Percentiles rank a stretch among this genome's conserved stretches.
These are phyloP conservation scores for Microsporum ferrugineum DNA, from an alignment of 2,329 filamentous ascomycete species.

Conservation along the genomic window DNA sequence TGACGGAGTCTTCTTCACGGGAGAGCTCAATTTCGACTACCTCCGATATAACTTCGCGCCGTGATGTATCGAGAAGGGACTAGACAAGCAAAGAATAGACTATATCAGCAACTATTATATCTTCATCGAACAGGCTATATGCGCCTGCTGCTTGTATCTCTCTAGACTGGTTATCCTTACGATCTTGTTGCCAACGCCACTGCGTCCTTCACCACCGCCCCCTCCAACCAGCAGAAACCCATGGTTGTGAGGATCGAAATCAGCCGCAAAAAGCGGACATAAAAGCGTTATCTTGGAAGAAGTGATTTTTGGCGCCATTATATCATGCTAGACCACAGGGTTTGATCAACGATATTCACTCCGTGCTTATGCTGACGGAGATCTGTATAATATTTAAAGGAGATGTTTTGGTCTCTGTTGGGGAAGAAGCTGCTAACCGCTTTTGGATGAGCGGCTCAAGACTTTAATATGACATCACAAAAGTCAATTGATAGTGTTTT, in stretches of 20 bases:
- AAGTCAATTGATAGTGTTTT: background rate
- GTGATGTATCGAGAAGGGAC: slow-evolving; percentile 61
- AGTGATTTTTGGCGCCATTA: slow-evolving; percentile 31
- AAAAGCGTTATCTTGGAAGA: slow-evolving; percentile 55
- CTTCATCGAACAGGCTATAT: background rate
- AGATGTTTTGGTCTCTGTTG: background rate
- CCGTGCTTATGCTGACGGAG: background rate
- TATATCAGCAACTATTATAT: background rate
- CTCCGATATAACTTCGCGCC: slow-evolving; percentile 51
- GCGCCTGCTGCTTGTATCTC: slow-evolving; percentile 2
- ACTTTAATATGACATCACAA: slow-evolving; percentile 1
- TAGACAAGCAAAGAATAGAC: slow-evolving; percentile 22
- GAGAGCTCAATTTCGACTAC: slow-evolving; percentile 65
- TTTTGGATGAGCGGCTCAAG: background rate
- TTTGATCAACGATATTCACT: background rate
- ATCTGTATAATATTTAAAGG: background rate
- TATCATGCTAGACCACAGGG: background rate
- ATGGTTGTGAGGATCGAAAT: slow-evolving; percentile 73
- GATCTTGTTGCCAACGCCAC: slow-evolving; percentile 78
- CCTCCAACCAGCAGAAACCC: slow-evolving; percentile 70
- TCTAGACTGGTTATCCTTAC: slow-evolving; percentile 37
- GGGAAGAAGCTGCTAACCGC: background rate
- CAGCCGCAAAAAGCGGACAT: slow-evolving; percentile 78
- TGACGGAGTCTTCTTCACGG: slow-evolving; percentile 78
- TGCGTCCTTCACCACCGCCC: slow-evolving; percentile 71